These are phyloP conservation scores for Monosporozyma solicola DNA, from an alignment of 805 yeast species.

Conservation along the genomic window DNA sequence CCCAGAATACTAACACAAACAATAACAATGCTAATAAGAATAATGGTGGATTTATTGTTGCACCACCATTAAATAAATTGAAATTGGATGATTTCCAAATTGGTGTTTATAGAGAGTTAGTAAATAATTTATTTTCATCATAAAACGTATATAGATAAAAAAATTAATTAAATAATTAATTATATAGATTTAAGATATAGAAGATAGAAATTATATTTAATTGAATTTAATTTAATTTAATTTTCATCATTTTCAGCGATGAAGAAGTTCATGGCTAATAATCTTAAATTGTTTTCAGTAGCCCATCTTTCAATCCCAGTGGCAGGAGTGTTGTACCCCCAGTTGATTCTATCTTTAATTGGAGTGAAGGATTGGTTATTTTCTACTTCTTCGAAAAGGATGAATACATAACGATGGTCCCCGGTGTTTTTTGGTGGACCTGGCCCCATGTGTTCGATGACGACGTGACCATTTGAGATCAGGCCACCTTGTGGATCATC, in stretches of 20 bases:
- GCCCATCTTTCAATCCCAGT: slow-evolving; percentile 74
- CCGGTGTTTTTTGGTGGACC: slow-evolving; percentile 88
- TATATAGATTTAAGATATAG: neutral
- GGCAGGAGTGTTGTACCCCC: slow-evolving; percentile 84
- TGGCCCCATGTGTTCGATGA: slow-evolving; percentile 66
- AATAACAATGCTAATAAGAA: neutral
- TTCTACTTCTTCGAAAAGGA: slow-evolving; percentile 57
- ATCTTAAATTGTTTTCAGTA: slow-evolving; percentile 47
- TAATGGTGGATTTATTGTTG: slow-evolving; percentile 9
- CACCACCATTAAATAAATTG: slow-evolving; percentile 25
- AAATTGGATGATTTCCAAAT: slow-evolving; percentile 31
- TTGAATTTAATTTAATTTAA: too few relatives aligned
- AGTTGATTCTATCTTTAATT: slow-evolving; percentile 31
- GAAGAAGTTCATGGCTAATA: slow-evolving; percentile 75
- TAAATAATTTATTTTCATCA: slow-evolving; percentile 19
- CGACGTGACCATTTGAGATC: slow-evolving; percentile 30
- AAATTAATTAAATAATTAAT: neutral
- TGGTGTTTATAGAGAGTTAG: slow-evolving; percentile 30
- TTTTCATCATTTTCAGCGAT: slow-evolving; percentile 50
- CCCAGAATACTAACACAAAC: neutral
- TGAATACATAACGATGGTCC: slow-evolving; percentile 75
- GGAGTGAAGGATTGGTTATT: slow-evolving; percentile 14
- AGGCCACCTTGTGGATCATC: slow-evolving; percentile 6
- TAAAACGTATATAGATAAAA: slow-evolving; percentile 1
- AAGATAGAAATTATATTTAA: neutral